These are phyloP conservation scores for Cicer pinnatifidum DNA, from an alignment of 306 rosid genomes.

Conservation along the genomic window DNA sequence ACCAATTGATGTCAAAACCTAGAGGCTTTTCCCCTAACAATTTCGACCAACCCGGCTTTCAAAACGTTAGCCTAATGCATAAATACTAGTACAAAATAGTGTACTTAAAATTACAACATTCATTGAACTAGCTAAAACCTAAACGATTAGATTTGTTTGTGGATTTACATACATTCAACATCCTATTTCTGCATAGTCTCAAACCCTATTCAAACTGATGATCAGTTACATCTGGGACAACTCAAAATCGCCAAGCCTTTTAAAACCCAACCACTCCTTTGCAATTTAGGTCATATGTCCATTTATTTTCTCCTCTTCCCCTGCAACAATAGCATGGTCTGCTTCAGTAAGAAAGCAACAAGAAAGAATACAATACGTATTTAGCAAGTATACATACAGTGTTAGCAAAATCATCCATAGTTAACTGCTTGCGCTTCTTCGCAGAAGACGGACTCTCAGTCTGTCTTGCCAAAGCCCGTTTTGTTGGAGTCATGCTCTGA, in stretches of 20 bases:
- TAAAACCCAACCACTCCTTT: constrained; percentile 14
- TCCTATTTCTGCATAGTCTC: constrained; percentile 15
- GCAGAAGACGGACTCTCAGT: constrained; percentile 65
- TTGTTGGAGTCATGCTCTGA: constrained; percentile 88
- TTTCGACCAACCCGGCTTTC: not conserved
- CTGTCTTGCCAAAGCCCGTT: constrained; percentile 81
- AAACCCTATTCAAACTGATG: constrained; percentile 27
- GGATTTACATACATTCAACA: constrained; percentile 39
- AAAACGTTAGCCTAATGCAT: constrained; percentile 13
- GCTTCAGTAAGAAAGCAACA: constrained; percentile 38
- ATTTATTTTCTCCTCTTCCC: constrained; percentile 83
- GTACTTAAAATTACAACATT: constrained; percentile 29
- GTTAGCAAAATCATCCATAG: constrained; percentile 79
- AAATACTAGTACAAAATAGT: not conserved
- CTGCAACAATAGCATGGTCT: constrained; percentile 54
- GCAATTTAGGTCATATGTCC: constrained; percentile 8
- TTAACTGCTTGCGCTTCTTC: constrained; percentile 87
- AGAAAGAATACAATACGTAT: not conserved
- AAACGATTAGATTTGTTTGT: constrained; percentile 11
- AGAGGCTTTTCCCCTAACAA: constrained; percentile 7
- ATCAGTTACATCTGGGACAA: constrained; percentile 37
- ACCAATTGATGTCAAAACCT: constrained; percentile 26
- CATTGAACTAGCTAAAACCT: constrained; percentile 28
- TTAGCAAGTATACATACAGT: constrained; percentile 52
- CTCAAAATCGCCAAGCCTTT: constrained; percentile 34